Evolutionary conservation across 2,329 filamentous ascomycete genomes (phyloP), one percentile per base, ranked within the genome.

Genomic region (Aureobasidium mangrovei): DNA sequence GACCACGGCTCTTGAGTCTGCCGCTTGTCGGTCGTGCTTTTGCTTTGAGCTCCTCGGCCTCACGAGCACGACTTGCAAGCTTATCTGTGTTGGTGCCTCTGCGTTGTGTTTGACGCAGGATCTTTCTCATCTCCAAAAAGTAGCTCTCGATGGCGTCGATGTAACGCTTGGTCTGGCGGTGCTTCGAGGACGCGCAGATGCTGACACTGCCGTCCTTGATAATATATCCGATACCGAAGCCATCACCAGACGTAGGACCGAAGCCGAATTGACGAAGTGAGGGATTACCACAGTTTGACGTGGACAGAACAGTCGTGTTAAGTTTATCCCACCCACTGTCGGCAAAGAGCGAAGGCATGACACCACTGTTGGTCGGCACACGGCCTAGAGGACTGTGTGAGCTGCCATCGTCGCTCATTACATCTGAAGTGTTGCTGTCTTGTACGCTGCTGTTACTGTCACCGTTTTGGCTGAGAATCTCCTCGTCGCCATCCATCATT

Each of bases 241-340:
- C 93, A 60, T 96, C 90, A 2, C 84, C 91, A 0, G 88, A 91
- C 0, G 91, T 95, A 1, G 93, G 93, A 0, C 93, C 93, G 67
- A 98, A 98, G 3, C 93, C 93, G 64, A 98, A 98, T 63, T 97
- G 91, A 2, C 93, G 84, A 18, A 98, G 82, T 0, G 86, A 89
- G 0, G 93, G 93, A 70, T 97, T 98, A 56, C 93, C 93, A 70
- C 93, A 98, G 75, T 98, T 98, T n/a, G 91, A 96, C 0, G 93
- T 97, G 5, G 88, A 95, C 38, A 98, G 76, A 60, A 97, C 88
- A 7, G 91, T 97, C 59, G 81, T 94, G 74, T 97, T 97, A 60
- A 96, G 81, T 67, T 87, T 91, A 70, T 97, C 91, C 90, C 91
- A 98, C 45, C 91, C 93, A 1, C 79, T 63, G 65, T 98, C 93